Evolutionary conservation across 2,329 filamentous ascomycete species (phyloP), one percentile per base, ranked within the genome.

Genomic region (Botrytis elliptica): DNA sequence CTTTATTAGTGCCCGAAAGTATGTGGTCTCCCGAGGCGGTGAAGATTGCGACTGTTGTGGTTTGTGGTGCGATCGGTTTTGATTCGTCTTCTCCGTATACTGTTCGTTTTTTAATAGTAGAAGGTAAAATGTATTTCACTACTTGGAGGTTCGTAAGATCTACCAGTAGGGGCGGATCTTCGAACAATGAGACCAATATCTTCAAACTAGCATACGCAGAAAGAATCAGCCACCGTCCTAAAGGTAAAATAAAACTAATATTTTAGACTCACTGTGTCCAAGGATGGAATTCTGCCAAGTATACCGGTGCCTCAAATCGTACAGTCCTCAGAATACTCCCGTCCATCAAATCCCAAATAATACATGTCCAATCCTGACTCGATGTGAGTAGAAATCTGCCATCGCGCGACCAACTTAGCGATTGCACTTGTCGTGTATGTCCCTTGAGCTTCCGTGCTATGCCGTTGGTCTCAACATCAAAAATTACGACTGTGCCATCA

Each of bases 381-480:
- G 94, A 93, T 74, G 94, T 97, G 73, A 99, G 88, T 70, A 99
- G 86, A 83, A 97, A 98, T 77, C 93, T 89, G 40, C 96, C 95
- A 83, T 94, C 93, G 79, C 92, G 88, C 70, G 95, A 98, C 96
- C 96, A 99, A 85, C 95, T 97, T 75, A 99, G 84, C 70, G 93
- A 97, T 78, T 97, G 95, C 73, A 99, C 95, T 81, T 96, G 95
- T 81, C 93, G 91, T 69, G 93, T 97, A 84, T 99, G 96, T 20
- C 95, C 96, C 77, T 94, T 90, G 76, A 99, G 86, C 84, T 98
- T 99, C 81, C 94, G 92, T 74, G 96, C 96, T 7, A 98, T 93
- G 55, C 96, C 95, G 87, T 97, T 97, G 16, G 97, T 99, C 84
- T 99, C 97, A 68, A 98, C 90, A 81, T 99, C 96, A 88, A 97